A percentile compares a stretch with the other conserved stretches of the same genome.
These are phyloP conservation scores for Candida coquimbonensis DNA, from an alignment of 805 yeast species.

Conservation along the genomic window DNA sequence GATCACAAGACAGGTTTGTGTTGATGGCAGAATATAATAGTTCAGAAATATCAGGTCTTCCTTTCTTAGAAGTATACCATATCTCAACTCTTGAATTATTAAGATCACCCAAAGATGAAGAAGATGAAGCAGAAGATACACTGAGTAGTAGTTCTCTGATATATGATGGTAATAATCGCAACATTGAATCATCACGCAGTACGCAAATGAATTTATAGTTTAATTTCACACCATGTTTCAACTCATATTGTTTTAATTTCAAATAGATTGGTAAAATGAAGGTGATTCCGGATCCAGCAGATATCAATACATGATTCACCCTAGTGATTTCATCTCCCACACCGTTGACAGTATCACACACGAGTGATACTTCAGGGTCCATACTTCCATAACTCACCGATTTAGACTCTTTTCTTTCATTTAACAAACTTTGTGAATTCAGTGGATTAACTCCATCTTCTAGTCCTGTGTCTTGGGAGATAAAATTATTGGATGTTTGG, in stretches of 20 bases:
- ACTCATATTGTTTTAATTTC: slow-evolving; percentile 11
- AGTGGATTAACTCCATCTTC: neutral
- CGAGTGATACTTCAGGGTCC: too few species aligned
- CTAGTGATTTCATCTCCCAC: neutral
- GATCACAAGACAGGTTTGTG: neutral
- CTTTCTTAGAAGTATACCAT: slow-evolving; percentile 16
- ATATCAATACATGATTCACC: neutral
- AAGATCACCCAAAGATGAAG: neutral
- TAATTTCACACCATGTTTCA: slow-evolving; percentile 3
- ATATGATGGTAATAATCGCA: slow-evolving; percentile 1
- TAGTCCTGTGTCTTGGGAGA: neutral
- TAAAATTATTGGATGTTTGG: neutral
- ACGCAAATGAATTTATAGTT: slow-evolving; percentile 21
- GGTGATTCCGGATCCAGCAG: slow-evolving; percentile 11
- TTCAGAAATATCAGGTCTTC: slow-evolving; percentile 16
- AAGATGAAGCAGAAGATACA: too few species aligned
- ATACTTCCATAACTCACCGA: slow-evolving; percentile 2
- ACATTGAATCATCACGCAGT: slow-evolving; percentile 8
- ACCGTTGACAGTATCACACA: neutral
- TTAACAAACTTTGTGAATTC: neutral
- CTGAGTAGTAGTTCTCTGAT: neutral
- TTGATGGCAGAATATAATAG: slow-evolving; percentile 3
- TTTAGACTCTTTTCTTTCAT: neutral
- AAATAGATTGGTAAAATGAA: slow-evolving; percentile 8
- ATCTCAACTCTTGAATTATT: slow-evolving; percentile 4